These are phyloP conservation scores for Mucor mucedo DNA, from an alignment of 371 early-diverging fungal species.

Conservation along the genomic window DNA sequence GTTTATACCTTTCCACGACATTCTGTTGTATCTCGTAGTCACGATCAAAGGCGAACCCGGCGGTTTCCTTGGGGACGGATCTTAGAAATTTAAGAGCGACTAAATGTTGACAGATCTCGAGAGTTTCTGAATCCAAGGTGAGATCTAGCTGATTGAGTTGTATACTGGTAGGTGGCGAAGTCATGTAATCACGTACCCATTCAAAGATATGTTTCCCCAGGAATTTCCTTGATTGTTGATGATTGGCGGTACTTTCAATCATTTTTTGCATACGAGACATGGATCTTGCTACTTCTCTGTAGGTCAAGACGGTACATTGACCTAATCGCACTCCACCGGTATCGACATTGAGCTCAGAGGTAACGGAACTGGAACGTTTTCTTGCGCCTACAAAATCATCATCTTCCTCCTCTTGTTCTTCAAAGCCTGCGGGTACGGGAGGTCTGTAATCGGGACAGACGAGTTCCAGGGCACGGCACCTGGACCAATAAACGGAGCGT, in stretches of 20 bases:
- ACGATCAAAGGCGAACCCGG: not conserved
- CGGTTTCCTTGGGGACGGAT: constrained; percentile 7
- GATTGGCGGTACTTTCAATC: constrained; percentile 5
- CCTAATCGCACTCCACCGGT: constrained; percentile 20
- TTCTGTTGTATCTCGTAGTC: constrained; percentile 24
- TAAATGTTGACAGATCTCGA: constrained; percentile 21
- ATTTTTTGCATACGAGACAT: constrained; percentile 18
- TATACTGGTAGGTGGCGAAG: constrained; percentile 1
- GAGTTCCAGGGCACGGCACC: constrained; percentile 12
- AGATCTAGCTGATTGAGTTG: constrained; percentile 1
- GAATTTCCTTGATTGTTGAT: not conserved
- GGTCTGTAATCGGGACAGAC: constrained; percentile 19
- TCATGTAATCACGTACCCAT: constrained; percentile 21
- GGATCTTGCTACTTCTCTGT: constrained; percentile 16
- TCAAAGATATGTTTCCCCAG: constrained; percentile 18
- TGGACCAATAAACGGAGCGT: constrained; percentile 26
- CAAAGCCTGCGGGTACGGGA: constrained; percentile 16
- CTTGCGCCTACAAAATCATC: constrained; percentile 15
- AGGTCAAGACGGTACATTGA: constrained; percentile 18
- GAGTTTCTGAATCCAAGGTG: constrained; percentile 2
- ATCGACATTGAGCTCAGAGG: constrained; percentile 25
- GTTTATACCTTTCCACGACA: constrained; percentile 19
- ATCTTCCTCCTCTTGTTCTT: constrained; percentile 17
- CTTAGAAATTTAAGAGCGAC: constrained; percentile 17
- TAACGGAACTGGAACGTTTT: constrained; percentile 23